Percentiles rank a stretch among this genome's conserved stretches.
These are phyloP conservation scores for Rosellinia necatrix DNA, from an alignment of 2,329 filamentous ascomycete species.

Conservation along the genomic window DNA sequence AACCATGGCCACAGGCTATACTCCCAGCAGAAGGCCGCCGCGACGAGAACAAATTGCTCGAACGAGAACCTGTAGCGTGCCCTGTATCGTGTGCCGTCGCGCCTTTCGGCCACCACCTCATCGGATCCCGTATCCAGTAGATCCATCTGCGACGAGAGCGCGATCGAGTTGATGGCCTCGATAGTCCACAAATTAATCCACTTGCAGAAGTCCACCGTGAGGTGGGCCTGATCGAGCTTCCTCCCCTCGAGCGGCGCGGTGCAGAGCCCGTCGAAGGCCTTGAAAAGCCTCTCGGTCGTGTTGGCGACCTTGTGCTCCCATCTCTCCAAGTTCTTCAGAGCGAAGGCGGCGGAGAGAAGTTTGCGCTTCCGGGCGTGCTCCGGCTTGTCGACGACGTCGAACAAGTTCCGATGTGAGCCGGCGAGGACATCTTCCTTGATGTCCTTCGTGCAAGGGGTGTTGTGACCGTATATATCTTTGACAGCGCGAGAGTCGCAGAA, in stretches of 20 bases:
- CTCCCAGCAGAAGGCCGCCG: background rate
- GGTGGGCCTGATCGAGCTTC: conserved; percentile 36
- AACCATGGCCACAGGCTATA: background rate
- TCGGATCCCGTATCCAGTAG: background rate
- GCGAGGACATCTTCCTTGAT: background rate
- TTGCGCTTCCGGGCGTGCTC: conserved; percentile 58
- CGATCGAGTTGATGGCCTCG: conserved; percentile 50
- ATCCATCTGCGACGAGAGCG: background rate
- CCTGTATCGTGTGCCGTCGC: background rate
- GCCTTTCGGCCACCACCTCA: background rate
- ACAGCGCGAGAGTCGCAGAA: conserved; percentile 1
- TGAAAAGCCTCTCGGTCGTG: conserved; percentile 43
- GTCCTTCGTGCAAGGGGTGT: conserved; percentile 1
- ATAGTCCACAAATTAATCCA: conserved; percentile 62
- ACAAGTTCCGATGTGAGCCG: background rate
- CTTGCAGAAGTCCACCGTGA: conserved; percentile 55
- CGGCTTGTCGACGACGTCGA: conserved; percentile 1
- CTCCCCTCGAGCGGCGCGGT: conserved; percentile 30
- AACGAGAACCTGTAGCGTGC: conserved; percentile 2
- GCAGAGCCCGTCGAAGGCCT: conserved; percentile 20
- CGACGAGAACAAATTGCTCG: background rate
- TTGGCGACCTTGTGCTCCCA: conserved; percentile 61
- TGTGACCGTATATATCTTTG: conserved; percentile 3
- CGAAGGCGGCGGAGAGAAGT: conserved; percentile 55
- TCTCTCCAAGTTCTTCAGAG: conserved; percentile 57